Percentiles rank a stretch among this genome's conserved stretches.
Conservation (phyloP, 2,329 filamentous ascomycete species). For the Alternaria sp. region DNA sequence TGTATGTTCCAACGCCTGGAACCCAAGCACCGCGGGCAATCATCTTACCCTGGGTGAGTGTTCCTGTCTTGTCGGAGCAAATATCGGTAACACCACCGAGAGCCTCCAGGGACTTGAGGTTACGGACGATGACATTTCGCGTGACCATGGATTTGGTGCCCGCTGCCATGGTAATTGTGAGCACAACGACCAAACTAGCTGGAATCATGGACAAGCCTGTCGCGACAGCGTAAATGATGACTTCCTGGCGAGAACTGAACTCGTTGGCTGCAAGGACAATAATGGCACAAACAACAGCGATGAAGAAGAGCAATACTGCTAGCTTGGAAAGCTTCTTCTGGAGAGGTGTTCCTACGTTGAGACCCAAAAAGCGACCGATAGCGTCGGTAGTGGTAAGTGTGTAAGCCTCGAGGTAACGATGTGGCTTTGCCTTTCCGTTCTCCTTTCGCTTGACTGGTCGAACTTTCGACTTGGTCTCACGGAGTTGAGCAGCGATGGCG, state of each 20-base stretch:
- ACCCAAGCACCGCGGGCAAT: slow-evolving; percentile 50
- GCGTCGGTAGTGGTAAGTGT: slow-evolving; percentile 58
- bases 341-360: slow-evolving; percentile 51
- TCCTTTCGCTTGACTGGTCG: slow-evolving; percentile 54
- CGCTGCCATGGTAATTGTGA: slow-evolving; percentile 52
- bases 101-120: slow-evolving; percentile 48
- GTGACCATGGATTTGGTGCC: slow-evolving; percentile 50
- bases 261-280: slow-evolving; percentile 52
- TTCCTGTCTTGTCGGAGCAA: slow-evolving; percentile 63
- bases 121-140: slow-evolving; percentile 46
- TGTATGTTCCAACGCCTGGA: slow-evolving; percentile 48
- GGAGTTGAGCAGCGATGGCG: slow-evolving; percentile 73
- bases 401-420: slow-evolving; percentile 59
- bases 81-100: slow-evolving; percentile 53
- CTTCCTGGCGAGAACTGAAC: slow-evolving; percentile 50
- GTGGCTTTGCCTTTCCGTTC: slow-evolving; percentile 45
- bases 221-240: slow-evolving; percentile 52
- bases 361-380: slow-evolving; percentile 50
- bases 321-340: slow-evolving; percentile 50
- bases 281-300: slow-evolving; percentile 50
- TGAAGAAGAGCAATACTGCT: slow-evolving; percentile 47
- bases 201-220: slow-evolving; percentile 52
- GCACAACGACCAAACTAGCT: slow-evolving; percentile 48
- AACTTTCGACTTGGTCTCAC: slow-evolving; percentile 55
- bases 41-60: slow-evolving; percentile 49